A percentile compares a stretch with the other conserved stretches of the same genome.
Evolutionary conservation across 2,329 filamentous ascomycete genomes (phyloP).

Genomic region (Tolypocladium nubicola): DNA sequence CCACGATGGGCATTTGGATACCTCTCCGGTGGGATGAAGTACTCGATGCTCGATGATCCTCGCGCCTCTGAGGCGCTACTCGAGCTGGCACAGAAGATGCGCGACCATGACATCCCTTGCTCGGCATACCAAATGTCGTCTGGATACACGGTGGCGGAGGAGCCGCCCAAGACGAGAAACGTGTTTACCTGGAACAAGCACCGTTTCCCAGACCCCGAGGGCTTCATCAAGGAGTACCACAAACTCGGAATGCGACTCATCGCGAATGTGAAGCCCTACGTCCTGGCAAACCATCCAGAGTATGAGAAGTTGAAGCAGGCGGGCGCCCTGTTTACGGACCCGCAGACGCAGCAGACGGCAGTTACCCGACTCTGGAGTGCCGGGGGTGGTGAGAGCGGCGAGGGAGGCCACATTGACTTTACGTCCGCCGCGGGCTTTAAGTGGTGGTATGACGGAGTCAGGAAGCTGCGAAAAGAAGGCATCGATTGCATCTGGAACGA

Average conservation of each 20-base stretch:
- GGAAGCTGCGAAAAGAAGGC: conserved; percentile 48
- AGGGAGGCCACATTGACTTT: conserved; percentile 67
- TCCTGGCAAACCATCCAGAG: conserved; percentile 55
- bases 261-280: conserved; percentile 64
- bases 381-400: conserved; percentile 63
- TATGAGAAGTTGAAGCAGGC: conserved; percentile 49
- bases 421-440: conserved; percentile 55
- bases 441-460: conserved; percentile 63
- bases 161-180: background rate
- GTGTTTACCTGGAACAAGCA: conserved; percentile 52
- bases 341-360: conserved; percentile 37
- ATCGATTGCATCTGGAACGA: conserved; percentile 73
- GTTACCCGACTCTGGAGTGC: conserved; percentile 48
- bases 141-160: background rate
- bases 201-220: conserved; percentile 58
- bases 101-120: background rate
- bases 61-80: background rate
- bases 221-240: conserved; percentile 52
- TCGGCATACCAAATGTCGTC: background rate
- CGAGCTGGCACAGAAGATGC: background rate
- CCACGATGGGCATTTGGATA: background rate
- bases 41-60: background rate
- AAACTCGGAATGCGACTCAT: conserved; percentile 55
- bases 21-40: background rate
- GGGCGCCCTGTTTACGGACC: conserved; percentile 47